A percentile compares a stretch with the other conserved stretches of the same genome.
Evolutionary conservation across 768 basidiomycete species (phyloP).

Genomic region (Rhizopogon vulgaris): DNA sequence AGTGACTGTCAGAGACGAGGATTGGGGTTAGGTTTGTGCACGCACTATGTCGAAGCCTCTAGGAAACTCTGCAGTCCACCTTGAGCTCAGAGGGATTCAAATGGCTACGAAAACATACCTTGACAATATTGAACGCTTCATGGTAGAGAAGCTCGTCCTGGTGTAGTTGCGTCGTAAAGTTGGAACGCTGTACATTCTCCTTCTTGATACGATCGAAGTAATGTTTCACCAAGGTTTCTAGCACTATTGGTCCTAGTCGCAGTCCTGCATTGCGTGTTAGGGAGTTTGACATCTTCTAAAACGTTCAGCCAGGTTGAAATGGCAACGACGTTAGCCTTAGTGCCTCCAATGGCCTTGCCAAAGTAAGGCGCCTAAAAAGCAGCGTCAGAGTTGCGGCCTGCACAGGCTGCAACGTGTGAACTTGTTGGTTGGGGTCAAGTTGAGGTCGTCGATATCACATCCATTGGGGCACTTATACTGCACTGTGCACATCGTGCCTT

Average conservation of each 20-base stretch:
- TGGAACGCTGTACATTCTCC: constrained; percentile 30
- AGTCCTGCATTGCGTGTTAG: constrained; percentile 59
- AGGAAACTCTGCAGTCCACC: constrained; percentile 55
- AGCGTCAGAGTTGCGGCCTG: too few species aligned
- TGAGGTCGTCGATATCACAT: too few species aligned
- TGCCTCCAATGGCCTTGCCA: background rate
- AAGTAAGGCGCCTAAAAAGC: background rate
- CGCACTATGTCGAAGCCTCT: constrained; percentile 63
- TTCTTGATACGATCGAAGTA: constrained; percentile 65
- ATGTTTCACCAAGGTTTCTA: constrained; percentile 80
- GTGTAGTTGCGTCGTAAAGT: constrained; percentile 43
- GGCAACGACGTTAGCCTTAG: background rate
- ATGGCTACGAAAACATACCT: constrained; percentile 37
- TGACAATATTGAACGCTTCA: constrained; percentile 69
- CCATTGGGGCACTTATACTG: too few species aligned
- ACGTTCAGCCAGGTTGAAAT: background rate
- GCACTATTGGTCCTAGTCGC: constrained; percentile 61
- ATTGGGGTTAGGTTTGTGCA: constrained; percentile 2
- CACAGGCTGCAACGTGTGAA: too few species aligned
- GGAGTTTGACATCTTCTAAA: constrained; percentile 36
- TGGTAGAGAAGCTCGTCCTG: constrained; percentile 80
- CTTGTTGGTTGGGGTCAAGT: too few species aligned
- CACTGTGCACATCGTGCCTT: too few species aligned
- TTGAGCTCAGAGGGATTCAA: background rate
- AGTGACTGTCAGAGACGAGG: background rate